A percentile compares a stretch with the other conserved stretches of the same genome.
phyloP scores from a whole-genome alignment of 2,329 filamentous ascomycete species.

The Westerdykella ornata region DNA sequence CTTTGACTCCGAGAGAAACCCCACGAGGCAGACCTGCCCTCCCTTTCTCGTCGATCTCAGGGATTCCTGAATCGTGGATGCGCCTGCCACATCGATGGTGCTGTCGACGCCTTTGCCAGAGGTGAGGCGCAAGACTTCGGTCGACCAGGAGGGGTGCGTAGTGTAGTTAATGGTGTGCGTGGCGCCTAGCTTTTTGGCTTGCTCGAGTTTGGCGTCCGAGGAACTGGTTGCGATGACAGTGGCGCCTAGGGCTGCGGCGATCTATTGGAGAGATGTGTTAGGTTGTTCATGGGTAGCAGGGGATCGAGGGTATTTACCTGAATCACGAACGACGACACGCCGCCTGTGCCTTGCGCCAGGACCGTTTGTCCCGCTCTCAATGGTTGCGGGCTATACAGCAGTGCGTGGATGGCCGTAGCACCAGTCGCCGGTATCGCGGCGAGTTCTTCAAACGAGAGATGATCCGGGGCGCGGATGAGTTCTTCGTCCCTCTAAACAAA shows the following conservation, averaged over 20 bases:
- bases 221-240: constrained; percentile 48
- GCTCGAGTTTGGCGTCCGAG: constrained; percentile 43
- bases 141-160: constrained; percentile 41
- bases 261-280: background rate
- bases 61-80: constrained; percentile 37
- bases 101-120: constrained; percentile 41
- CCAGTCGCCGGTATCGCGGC: constrained; percentile 5
- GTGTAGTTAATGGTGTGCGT: constrained; percentile 48
- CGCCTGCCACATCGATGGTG: constrained; percentile 40
- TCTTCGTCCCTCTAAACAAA: constrained; percentile 4
- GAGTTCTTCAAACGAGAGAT: constrained; percentile 7
- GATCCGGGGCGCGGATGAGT: constrained; percentile 7
- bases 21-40: constrained; percentile 44
- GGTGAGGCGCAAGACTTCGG: constrained; percentile 42
- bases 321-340: constrained; percentile 7
- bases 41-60: constrained; percentile 42
- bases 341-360: constrained; percentile 4
- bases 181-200: constrained; percentile 37
- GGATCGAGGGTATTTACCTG: background rate
- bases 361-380: constrained; percentile 3
- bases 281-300: no score
- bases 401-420: constrained; percentile 8
- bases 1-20: constrained; percentile 31
- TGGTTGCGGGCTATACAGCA: constrained; percentile 5
- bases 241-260: constrained; percentile 44